Evolutionary conservation across 495 filamentous ascomycete genomes (phyloP), one percentile per base, ranked within the genome.

Genomic region (Sporormia fimetaria): DNA sequence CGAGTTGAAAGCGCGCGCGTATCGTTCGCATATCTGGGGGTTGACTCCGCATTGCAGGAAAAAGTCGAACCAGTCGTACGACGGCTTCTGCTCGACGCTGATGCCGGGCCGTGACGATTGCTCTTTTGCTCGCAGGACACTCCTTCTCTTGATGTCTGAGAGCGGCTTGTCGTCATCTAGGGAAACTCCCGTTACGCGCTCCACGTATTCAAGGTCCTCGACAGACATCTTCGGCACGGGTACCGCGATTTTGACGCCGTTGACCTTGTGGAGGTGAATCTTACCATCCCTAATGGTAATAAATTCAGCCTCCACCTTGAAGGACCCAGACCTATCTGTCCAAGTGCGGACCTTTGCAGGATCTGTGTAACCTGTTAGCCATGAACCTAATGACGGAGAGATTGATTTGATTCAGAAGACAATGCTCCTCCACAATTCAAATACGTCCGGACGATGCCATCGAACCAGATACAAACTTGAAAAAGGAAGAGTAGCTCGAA

Each of bases 61-160:
- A 64, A 99, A 96, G 49, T 94, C 84, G 56, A 96, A 99, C 90
- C 90, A 99, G 59, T 99, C 90, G 55, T 96, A 94, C 29, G 87
- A 78, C 6, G 75, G 64, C 52, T 76, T 74, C 57, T 76, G 50
- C 38, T 60, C 58, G 41, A 52, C 63, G 17, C 69, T 66, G 18
- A 70, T 74, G 34, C 76, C 75, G 17, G 70, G 54, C 34, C 52
- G 55, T 21, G 65, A 18, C 8, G 26, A 40, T 16, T 41, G 21
- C 54, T 55, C 54, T 53, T 44, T 63, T 54, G 37, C 51, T 41
- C 46, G 58, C 35, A 57, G 52, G 3, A 61, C 63, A 33, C 57
- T 67, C 22, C 59, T 58, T 11, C 70, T 63, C 29, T 67, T 68
- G 47, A 94, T 82, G 42, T 87, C 84, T 0, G 82, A 83, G 18